A percentile compares a stretch with the other conserved stretches of the same genome.
phyloP scores from a whole-genome alignment of 139 green algal genomes.

The Astrephomene gubernaculifera region DNA sequence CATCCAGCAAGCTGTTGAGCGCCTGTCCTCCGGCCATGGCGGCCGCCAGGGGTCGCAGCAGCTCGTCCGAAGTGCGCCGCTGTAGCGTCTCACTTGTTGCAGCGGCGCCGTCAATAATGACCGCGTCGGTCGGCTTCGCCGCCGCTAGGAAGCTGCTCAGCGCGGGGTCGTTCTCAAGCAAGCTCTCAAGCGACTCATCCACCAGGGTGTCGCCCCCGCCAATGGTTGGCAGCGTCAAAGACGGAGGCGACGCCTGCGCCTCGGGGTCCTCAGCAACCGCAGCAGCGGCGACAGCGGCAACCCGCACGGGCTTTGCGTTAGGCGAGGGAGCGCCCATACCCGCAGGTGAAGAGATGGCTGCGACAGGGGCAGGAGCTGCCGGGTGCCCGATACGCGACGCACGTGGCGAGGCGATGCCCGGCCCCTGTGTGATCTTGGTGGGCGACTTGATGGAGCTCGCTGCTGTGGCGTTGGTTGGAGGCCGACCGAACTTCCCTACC shows the following conservation, averaged over 20 bases:
- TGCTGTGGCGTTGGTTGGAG: no score
- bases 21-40: background rate
- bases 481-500: no score
- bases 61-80: slow-evolving; percentile 26
- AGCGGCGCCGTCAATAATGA: background rate
- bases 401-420: background rate
- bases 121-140: background rate
- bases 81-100: background rate
- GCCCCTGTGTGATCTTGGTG: background rate
- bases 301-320: background rate
- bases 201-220: background rate
- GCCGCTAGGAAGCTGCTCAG: slow-evolving; percentile 6
- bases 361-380: background rate
- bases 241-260: background rate
- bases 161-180: slow-evolving; percentile 9
- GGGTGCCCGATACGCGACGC: background rate
- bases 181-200: background rate
- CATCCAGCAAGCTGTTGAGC: background rate
- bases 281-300: background rate
- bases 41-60: slow-evolving; percentile 16
- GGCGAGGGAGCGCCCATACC: no score
- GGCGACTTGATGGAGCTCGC: no score
- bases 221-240: slow-evolving; percentile 9
- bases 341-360: background rate
- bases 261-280: background rate